A percentile compares a stretch with the other conserved stretches of the same genome.
These are phyloP conservation scores for Xylariaceae sp. DNA, from an alignment of 2,329 filamentous ascomycete genomes.

Conservation along the genomic window DNA sequence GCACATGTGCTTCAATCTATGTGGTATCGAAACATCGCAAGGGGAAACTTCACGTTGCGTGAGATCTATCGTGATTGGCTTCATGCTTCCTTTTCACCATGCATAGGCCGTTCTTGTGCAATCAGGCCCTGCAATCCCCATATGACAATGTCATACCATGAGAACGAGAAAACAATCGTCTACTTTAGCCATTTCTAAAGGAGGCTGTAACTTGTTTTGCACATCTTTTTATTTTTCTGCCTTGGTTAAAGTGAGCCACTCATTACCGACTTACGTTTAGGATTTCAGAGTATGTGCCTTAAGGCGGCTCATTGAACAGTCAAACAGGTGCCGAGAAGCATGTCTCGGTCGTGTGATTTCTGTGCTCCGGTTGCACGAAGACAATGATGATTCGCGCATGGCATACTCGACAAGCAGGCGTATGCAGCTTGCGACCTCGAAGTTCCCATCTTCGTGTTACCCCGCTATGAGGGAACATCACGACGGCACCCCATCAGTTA, in stretches of 20 bases:
- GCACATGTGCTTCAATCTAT: slow-evolving; percentile 8
- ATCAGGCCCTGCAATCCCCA: not conserved
- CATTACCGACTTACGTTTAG: not conserved
- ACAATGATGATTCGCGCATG: slow-evolving; percentile 31
- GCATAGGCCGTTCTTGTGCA: not conserved
- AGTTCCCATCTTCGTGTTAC: slow-evolving; percentile 31
- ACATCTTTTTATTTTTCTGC: no score
- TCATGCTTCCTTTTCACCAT: not conserved
- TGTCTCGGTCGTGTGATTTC: slow-evolving; percentile 24
- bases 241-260: slow-evolving; percentile 2
- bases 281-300: not conserved
- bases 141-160: not conserved
- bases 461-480: slow-evolving; percentile 33
- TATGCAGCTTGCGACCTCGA: slow-evolving; percentile 29
- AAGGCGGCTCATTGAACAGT: slow-evolving; percentile 12
- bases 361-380: slow-evolving; percentile 28
- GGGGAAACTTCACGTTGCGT: slow-evolving; percentile 6
- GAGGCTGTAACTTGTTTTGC: not conserved
- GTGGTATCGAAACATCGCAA: not conserved
- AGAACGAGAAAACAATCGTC: not conserved
- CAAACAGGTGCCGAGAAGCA: slow-evolving; percentile 18
- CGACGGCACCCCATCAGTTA: slow-evolving; percentile 40
- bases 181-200: not conserved
- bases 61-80: slow-evolving; percentile 10
- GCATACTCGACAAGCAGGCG: slow-evolving; percentile 30